phyloP scores from a whole-genome alignment of 352 stramenopile genomes.

The Globisporangium carolinianum region DNA sequence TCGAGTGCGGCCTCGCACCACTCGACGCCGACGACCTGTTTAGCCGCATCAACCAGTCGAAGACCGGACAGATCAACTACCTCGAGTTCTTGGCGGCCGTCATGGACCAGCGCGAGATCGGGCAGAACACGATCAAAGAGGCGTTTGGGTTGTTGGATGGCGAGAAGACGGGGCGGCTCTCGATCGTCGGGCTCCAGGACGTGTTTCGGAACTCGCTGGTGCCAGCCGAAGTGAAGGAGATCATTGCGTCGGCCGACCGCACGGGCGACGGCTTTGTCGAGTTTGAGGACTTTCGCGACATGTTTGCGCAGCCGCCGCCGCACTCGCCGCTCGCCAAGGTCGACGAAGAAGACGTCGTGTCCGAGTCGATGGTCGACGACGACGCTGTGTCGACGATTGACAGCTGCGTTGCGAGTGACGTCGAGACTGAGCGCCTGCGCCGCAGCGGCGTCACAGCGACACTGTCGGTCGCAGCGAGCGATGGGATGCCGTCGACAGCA shows the following conservation, averaged over 20 bases:
- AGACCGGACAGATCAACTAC: constrained; percentile 88
- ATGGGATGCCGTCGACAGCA: background rate
- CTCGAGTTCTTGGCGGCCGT: constrained; percentile 95
- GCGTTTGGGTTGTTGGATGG: constrained; percentile 86
- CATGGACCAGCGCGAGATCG: constrained; percentile 86
- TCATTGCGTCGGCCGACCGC: constrained; percentile 84
- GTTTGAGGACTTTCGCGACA: constrained; percentile 87
- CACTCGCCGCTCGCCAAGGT: constrained; percentile 28
- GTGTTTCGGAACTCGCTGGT: constrained; percentile 88
- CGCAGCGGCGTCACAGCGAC: background rate
- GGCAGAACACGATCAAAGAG: constrained; percentile 90
- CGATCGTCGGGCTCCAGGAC: constrained; percentile 82
- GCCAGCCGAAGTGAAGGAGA: constrained; percentile 82
- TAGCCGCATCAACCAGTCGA: constrained; percentile 71
- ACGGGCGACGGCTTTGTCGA: constrained; percentile 79
- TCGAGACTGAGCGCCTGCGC: constrained; percentile 15
- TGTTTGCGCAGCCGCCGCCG: constrained; percentile 32
- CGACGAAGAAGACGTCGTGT: constrained; percentile 15
- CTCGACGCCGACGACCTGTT: constrained; percentile 80
- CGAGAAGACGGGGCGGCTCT: constrained; percentile 89
- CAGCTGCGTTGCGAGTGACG: constrained; percentile 12
- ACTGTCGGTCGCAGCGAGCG: background rate
- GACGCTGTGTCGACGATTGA: constrained; percentile 18
- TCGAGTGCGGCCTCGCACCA: constrained; percentile 77
- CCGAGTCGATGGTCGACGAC: constrained; percentile 5